phyloP scores from a whole-genome alignment of 306 rosid species.

The Adenanthera pavonina region DNA sequence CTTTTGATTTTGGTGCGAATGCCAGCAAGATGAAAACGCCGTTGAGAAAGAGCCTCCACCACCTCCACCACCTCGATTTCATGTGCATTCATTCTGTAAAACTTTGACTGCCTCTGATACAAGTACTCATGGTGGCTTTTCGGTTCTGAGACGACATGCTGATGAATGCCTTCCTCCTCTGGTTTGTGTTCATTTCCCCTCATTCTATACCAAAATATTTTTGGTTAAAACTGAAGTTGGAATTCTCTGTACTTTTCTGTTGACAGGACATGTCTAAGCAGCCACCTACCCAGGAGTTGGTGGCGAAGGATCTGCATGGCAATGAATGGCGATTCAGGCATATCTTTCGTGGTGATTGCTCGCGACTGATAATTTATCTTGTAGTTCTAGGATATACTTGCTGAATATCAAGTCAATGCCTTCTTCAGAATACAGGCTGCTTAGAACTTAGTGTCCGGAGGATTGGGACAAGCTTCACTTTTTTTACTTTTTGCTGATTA shows the following conservation, averaged over 20 bases:
- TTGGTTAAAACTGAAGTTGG: background rate
- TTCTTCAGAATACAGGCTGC: background rate
- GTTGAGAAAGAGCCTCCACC: constrained; percentile 68
- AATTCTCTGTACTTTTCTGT: background rate
- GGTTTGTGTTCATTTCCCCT: constrained; percentile 50
- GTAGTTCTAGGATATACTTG: background rate
- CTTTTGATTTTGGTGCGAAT: constrained; percentile 25
- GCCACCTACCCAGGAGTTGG: constrained; percentile 93
- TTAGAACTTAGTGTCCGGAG: background rate
- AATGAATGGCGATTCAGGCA: constrained; percentile 89
- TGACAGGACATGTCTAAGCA: constrained; percentile 87
- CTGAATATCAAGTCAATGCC: background rate
- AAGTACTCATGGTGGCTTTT: constrained; percentile 94
- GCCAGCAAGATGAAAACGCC: constrained; percentile 74
- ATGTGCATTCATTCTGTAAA: constrained; percentile 87
- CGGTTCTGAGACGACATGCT: constrained; percentile 88
- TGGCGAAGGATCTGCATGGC: constrained; percentile 78
- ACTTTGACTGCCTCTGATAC: constrained; percentile 93
- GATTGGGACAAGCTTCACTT: background rate
- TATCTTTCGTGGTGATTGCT: constrained; percentile 74
- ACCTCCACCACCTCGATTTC: constrained; percentile 65
- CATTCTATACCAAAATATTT: background rate
- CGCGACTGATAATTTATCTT: background rate
- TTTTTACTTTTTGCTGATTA: background rate
- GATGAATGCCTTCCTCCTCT: constrained; percentile 92